A percentile compares a stretch with the other conserved stretches of the same genome.
Conservation (phyloP, 129 eudicot genomes). For the Centrapalus pauciflorus region DNA sequence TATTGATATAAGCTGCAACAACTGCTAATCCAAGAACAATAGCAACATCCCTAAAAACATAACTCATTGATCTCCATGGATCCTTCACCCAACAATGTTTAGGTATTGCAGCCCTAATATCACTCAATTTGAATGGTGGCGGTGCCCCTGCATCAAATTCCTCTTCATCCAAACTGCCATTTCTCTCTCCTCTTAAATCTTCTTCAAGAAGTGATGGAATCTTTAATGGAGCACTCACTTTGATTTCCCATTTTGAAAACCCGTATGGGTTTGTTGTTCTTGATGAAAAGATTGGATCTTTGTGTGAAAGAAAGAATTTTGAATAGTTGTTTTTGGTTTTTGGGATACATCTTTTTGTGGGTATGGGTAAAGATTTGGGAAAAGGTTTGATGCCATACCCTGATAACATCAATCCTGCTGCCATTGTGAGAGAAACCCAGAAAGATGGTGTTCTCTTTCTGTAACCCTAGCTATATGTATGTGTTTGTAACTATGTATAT, state of each 20-base stretch:
- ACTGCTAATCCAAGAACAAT: conserved; percentile 50
- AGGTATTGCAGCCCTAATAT: conserved; percentile 57
- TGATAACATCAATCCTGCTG: conserved; percentile 54
- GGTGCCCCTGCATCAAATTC: conserved; percentile 51
- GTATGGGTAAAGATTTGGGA: conserved; percentile 34
- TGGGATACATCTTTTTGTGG: conserved; percentile 30
- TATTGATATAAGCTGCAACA: conserved; percentile 40
- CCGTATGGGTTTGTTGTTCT: conserved; percentile 13
- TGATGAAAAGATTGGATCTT: conserved; percentile 30
- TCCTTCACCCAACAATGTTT: conserved; percentile 70
- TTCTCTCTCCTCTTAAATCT: conserved; percentile 21
- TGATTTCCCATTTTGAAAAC: conserved; percentile 26
- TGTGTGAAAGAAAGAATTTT: conserved; percentile 17
- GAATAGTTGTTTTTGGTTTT: conserved; percentile 15
- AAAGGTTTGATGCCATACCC: conserved; percentile 44
- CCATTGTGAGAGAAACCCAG: conserved; percentile 42
- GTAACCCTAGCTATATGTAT: neutral
- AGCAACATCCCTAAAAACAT: conserved; percentile 57
- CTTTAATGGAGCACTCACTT: conserved; percentile 48
- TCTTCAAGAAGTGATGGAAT: conserved; percentile 32
- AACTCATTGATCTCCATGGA: conserved; percentile 63
- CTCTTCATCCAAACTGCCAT: conserved; percentile 5
- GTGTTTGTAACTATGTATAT: neutral
- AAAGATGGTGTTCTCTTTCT: neutral
- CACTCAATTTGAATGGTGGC: conserved; percentile 61